phyloP scores from a whole-genome alignment of 129 eudicot genomes.

The Gnaphalium uliginosum region DNA sequence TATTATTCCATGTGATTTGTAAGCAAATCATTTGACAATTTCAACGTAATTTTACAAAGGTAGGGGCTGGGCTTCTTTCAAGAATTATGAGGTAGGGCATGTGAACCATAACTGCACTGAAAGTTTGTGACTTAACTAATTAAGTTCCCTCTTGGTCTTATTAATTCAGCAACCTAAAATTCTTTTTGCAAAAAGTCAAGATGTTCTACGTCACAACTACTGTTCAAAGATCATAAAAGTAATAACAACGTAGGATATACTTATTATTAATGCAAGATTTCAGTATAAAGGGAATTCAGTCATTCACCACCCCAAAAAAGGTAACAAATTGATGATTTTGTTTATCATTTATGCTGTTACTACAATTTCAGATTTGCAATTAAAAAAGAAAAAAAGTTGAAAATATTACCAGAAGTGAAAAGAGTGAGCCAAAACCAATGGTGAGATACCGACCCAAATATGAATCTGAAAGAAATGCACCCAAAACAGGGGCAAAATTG shows the following conservation, averaged over 20 bases:
- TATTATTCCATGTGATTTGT: background rate
- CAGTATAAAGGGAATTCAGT: background rate
- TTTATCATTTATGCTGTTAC: background rate
- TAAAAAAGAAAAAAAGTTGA: background rate
- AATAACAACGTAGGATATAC: constrained; percentile 23
- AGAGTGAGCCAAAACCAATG: constrained; percentile 63
- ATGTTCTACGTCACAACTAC: constrained; percentile 32
- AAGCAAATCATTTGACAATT: constrained; percentile 2
- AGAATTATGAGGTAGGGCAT: constrained; percentile 33
- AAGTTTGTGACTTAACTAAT: constrained; percentile 26
- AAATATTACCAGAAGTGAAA: constrained; percentile 47
- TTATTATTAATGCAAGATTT: constrained; percentile 33
- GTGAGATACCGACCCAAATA: constrained; percentile 78
- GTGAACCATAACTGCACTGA: constrained; percentile 34
- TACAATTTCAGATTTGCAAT: constrained; percentile 9
- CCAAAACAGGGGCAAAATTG: constrained; percentile 73
- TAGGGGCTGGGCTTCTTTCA: constrained; percentile 20
- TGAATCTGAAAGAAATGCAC: constrained; percentile 86
- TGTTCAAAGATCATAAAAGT: constrained; percentile 23
- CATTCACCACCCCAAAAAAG: background rate
- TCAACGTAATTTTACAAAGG: background rate
- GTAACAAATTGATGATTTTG: background rate
- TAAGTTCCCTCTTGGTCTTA: constrained; percentile 18
- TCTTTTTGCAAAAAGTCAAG: constrained; percentile 34
- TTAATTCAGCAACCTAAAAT: constrained; percentile 30